These are phyloP conservation scores for Amphirosellinia nigrospora DNA, from an alignment of 495 filamentous ascomycete species.

Conservation along the genomic window DNA sequence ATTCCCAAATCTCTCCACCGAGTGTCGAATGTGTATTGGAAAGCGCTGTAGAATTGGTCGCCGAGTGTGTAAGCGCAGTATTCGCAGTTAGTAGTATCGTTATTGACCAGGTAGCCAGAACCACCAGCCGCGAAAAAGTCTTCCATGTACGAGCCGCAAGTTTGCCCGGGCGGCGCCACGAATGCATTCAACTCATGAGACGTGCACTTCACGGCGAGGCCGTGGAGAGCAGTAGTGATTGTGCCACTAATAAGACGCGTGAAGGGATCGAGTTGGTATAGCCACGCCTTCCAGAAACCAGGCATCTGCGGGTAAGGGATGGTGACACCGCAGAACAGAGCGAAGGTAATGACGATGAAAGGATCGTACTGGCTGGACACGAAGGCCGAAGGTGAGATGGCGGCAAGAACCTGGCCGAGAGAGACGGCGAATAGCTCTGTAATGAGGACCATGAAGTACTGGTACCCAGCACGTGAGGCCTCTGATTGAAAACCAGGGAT, in stretches of 20 bases:
- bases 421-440: conserved; percentile 80
- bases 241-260: conserved; percentile 82
- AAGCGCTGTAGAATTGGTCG: conserved; percentile 74
- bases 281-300: conserved; percentile 77
- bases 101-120: conserved; percentile 71
- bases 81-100: conserved; percentile 66
- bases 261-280: conserved; percentile 85
- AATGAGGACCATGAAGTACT: conserved; percentile 81
- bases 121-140: conserved; percentile 68
- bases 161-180: conserved; percentile 62
- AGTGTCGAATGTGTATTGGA: conserved; percentile 67
- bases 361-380: conserved; percentile 77
- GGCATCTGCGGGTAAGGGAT: conserved; percentile 78
- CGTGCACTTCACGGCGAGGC: conserved; percentile 63
- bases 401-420: conserved; percentile 70
- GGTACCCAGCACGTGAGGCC: conserved; percentile 71
- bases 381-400: conserved; percentile 72
- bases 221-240: conserved; percentile 75
- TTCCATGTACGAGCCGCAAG: conserved; percentile 77
- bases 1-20: conserved; percentile 85
- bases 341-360: conserved; percentile 78
- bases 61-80: conserved; percentile 82
- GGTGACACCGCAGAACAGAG: conserved; percentile 84
- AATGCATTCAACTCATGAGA: conserved; percentile 65
- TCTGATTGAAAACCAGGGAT: conserved; percentile 66